phyloP scores from a whole-genome alignment of 345 rosid genomes.

The Arabidopsis thaliana region DNA sequence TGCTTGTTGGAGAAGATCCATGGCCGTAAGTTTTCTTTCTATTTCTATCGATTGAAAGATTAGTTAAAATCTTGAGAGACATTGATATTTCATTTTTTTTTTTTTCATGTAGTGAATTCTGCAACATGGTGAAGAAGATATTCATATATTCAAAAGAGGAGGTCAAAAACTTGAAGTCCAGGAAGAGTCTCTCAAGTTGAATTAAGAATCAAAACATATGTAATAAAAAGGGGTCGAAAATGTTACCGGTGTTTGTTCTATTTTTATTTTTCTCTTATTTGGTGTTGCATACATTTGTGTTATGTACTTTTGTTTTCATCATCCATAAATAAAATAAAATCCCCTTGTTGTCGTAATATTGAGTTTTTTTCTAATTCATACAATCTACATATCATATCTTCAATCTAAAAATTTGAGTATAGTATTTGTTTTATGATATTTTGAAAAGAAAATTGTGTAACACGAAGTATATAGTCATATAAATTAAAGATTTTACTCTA shows the following conservation, averaged over 20 bases:
- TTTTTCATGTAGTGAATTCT: neutral
- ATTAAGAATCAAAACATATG: neutral
- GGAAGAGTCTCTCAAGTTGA: neutral
- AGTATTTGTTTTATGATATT: too few species aligned
- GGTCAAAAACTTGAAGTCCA: neutral
- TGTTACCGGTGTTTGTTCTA: too few species aligned
- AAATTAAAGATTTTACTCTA: neutral
- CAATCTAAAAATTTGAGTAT: too few species aligned
- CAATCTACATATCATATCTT: too few species aligned
- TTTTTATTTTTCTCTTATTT: too few species aligned
- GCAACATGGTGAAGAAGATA: neutral
- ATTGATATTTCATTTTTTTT: neutral
- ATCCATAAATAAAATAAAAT: too few species aligned
- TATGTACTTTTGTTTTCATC: too few species aligned
- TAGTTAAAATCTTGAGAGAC: neutral
- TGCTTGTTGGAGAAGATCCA: conserved; percentile 80
- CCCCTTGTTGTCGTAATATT: too few species aligned
- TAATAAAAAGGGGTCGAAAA: too few species aligned
- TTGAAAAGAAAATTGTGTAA: too few species aligned
- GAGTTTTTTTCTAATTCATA: too few species aligned
- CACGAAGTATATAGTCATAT: neutral
- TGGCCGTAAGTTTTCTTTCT: conserved; percentile 60
- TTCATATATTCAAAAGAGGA: neutral
- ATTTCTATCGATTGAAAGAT: neutral
- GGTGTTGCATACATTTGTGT: too few species aligned